Evolutionary conservation across 2,329 filamentous ascomycete genomes (phyloP).

Genomic region (Neopestalotiopsis clavispora): DNA sequence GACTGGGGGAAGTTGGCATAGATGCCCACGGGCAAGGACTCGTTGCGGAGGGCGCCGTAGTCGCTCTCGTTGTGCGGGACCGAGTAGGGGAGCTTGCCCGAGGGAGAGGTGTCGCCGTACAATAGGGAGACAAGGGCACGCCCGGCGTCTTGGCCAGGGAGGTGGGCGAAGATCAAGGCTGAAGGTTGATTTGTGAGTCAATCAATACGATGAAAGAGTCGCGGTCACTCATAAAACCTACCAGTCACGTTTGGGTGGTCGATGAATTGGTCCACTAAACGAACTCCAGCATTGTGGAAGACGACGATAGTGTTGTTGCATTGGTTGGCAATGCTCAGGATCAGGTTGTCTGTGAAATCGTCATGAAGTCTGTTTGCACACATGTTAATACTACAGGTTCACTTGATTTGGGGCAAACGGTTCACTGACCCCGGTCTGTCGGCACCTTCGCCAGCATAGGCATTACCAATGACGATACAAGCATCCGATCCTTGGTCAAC

Average conservation of each 20-base stretch:
- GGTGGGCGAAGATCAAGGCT: conserved; percentile 50
- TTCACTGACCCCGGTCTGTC: conserved; percentile 46
- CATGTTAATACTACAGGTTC: not conserved
- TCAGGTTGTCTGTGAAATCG: conserved; percentile 57
- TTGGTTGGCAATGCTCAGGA: conserved; percentile 52
- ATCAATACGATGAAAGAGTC: no score
- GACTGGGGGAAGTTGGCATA: conserved; percentile 35
- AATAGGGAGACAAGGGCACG: conserved; percentile 75
- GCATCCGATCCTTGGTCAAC: conserved; percentile 54
- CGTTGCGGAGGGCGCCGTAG: conserved; percentile 44
- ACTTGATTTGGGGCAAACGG: not conserved
- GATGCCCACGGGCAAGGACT: conserved; percentile 48
- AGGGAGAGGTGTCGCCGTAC: conserved; percentile 62
- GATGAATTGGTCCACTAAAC: conserved; percentile 63
- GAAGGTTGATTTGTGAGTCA: fast-evolving
- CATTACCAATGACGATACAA: conserved; percentile 63
- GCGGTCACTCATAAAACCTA: not conserved
- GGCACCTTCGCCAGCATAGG: conserved; percentile 68
- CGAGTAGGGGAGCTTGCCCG: conserved; percentile 55
- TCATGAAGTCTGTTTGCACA: conserved; percentile 52
- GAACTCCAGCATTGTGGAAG: conserved; percentile 65
- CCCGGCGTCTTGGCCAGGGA: conserved; percentile 75
- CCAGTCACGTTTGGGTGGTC: conserved; percentile 69
- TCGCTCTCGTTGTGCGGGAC: conserved; percentile 53
- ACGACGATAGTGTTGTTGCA: conserved; percentile 67